A percentile compares a stretch with the other conserved stretches of the same genome.
These are phyloP conservation scores for Nicotiana sylvestris DNA, from an alignment of 257 asterid species.

Conservation along the genomic window DNA sequence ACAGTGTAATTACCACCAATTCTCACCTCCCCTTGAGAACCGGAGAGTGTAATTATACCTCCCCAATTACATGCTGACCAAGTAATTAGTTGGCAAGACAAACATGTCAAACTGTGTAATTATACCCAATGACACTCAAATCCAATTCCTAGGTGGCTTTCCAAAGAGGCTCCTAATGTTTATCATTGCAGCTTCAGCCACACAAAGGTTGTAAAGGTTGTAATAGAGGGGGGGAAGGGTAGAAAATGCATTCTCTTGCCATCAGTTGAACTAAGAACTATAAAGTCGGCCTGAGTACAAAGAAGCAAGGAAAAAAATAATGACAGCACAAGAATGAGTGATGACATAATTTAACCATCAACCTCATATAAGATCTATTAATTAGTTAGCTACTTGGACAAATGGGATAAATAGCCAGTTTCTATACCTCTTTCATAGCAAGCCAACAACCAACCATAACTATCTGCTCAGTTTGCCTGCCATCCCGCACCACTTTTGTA, in stretches of 20 bases:
- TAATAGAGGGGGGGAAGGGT: neutral
- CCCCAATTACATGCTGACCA: no score
- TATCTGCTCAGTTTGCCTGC: conserved; percentile 60
- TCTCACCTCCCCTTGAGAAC: no score
- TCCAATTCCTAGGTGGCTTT: no score
- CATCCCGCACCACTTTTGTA: conserved; percentile 33
- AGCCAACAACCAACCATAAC: conserved; percentile 99
- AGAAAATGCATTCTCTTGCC: neutral
- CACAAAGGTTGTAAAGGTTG: conserved; percentile 1
- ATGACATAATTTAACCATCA: conserved; percentile 9
- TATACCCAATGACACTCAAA: no score
- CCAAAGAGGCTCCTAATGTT: neutral
- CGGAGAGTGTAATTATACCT: no score
- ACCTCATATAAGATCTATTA: neutral
- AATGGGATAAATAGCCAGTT: neutral
- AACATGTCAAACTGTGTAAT: no score
- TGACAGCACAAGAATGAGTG: conserved; percentile 8
- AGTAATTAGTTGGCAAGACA: no score
- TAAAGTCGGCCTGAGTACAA: neutral
- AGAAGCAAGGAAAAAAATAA: neutral
- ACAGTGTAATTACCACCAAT: no score
- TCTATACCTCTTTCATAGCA: conserved; percentile 93
- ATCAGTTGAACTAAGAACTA: neutral
- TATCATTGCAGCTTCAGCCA: neutral
- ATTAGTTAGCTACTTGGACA: neutral